Conservation (phyloP, 495 filamentous ascomycete species). For the Hyaloscypha variabilis region DNA sequence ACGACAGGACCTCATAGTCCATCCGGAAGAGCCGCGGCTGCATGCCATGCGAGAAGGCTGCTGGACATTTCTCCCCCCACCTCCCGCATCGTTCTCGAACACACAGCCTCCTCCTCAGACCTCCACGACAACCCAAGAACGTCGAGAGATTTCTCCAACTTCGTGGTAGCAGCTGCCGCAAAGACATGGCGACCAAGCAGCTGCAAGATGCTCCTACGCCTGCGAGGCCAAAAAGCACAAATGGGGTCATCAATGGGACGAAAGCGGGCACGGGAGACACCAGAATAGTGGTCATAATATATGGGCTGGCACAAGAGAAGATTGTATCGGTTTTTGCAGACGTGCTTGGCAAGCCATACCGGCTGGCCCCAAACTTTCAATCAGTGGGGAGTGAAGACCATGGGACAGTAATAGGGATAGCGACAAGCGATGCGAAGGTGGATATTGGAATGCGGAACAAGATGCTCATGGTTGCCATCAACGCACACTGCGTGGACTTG, state of each 20-base stretch:
- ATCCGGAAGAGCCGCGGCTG: constrained; percentile 10
- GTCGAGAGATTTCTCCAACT: constrained; percentile 17
- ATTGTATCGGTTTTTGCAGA: constrained; percentile 71
- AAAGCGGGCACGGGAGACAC: constrained; percentile 41
- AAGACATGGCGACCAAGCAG: constrained; percentile 33
- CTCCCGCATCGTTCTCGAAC: constrained; percentile 9
- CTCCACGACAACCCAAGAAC: constrained; percentile 1
- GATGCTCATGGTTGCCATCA: constrained; percentile 61
- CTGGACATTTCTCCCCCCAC: constrained; percentile 15
- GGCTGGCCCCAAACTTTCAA: constrained; percentile 53
- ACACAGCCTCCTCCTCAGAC: constrained; percentile 1
- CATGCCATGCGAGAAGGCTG: constrained; percentile 26
- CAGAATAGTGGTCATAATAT: constrained; percentile 62
- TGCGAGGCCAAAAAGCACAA: constrained; percentile 31
- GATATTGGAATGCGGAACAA: constrained; percentile 54
- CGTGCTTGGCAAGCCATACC: constrained; percentile 67
- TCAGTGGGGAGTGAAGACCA: constrained; percentile 43
- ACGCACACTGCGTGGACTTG: constrained; percentile 72
- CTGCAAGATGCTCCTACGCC: constrained; percentile 33
- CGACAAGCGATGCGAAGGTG: constrained; percentile 51
- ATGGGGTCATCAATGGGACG: constrained; percentile 33
- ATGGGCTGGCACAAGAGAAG: constrained; percentile 60
- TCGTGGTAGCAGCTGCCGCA: constrained; percentile 4
- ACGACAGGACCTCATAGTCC: constrained; percentile 7
- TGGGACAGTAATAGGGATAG: constrained; percentile 58